phyloP scores from a whole-genome alignment of 148 eudicot genomes.

The Camellia sinensis region DNA sequence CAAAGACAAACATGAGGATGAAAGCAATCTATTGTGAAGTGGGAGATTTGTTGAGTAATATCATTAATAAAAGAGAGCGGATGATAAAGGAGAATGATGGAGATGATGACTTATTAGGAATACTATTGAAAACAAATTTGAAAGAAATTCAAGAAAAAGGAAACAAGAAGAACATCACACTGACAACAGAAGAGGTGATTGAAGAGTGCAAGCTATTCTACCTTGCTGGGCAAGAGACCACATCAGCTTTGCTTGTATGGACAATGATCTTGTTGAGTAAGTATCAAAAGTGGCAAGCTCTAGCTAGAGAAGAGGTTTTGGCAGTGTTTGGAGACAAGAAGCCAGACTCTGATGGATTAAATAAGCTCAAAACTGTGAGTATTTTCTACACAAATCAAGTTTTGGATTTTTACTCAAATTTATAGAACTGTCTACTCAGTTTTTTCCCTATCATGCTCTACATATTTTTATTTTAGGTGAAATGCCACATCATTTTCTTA shows the following conservation, averaged over 20 bases:
- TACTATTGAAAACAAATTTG: background rate
- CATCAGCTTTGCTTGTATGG: background rate
- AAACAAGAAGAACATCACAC: background rate
- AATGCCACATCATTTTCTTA: too few relatives aligned
- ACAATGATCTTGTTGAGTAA: background rate
- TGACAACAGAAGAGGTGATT: background rate
- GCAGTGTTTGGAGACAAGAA: background rate
- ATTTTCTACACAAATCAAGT: background rate
- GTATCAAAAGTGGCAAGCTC: slow-evolving; percentile 4
- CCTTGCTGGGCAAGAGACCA: background rate
- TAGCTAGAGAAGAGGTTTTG: slow-evolving; percentile 4
- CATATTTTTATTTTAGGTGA: too few relatives aligned
- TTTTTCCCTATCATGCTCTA: too few relatives aligned
- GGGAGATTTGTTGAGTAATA: background rate
- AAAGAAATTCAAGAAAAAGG: background rate
- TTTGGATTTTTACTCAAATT: too few relatives aligned
- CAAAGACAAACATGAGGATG: slow-evolving; percentile 31
- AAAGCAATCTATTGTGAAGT: slow-evolving; percentile 17
- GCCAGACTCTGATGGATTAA: background rate
- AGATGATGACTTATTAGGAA: background rate
- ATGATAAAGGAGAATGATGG: background rate
- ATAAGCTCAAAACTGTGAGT: background rate
- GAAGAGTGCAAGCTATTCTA: background rate
- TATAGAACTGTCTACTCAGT: too few relatives aligned
- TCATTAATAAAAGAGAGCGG: slow-evolving; percentile 15